These are phyloP conservation scores for Pyrrhoderma lamaoense DNA, from an alignment of 1,284 basidiomycete genomes.

Conservation along the genomic window DNA sequence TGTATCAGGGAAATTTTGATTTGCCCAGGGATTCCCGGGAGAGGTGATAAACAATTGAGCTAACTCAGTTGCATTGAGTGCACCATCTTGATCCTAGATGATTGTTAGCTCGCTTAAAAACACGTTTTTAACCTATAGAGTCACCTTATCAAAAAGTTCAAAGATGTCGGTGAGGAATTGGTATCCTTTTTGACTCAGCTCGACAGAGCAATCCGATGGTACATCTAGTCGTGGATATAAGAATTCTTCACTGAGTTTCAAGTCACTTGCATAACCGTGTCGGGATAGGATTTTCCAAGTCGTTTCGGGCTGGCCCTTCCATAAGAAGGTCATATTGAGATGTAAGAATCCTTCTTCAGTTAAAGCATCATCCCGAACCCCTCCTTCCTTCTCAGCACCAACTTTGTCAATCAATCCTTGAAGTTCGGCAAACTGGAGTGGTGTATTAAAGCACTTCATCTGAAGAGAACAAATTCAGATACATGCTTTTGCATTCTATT, in stretches of 20 bases:
- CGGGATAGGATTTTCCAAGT: conserved; percentile 95
- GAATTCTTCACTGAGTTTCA: conserved; percentile 84
- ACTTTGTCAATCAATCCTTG: conserved; percentile 89
- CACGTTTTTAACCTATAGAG: no score
- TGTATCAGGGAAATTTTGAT: conserved; percentile 82
- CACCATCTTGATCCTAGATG: conserved; percentile 86
- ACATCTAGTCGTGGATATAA: conserved; percentile 91
- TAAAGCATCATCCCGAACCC: conserved; percentile 68
- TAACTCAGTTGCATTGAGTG: conserved; percentile 80
- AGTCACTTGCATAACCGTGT: conserved; percentile 94
- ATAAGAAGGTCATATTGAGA: conserved; percentile 95
- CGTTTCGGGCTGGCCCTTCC: conserved; percentile 92
- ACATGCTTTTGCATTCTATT: neutral
- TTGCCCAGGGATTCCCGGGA: conserved; percentile 89
- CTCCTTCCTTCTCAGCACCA: conserved; percentile 61
- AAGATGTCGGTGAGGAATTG: conserved; percentile 98
- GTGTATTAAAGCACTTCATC: conserved; percentile 86
- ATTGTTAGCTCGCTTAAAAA: conserved; percentile 12
- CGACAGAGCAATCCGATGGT: conserved; percentile 88
- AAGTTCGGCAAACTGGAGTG: conserved; percentile 86
- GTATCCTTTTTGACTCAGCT: conserved; percentile 88
- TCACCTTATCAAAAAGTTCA: conserved; percentile 92
- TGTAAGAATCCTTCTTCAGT: conserved; percentile 94
- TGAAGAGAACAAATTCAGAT: conserved; percentile 3
- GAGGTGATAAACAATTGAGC: conserved; percentile 89